Evolutionary conservation across 2,329 filamentous ascomycete genomes (phyloP).

Genomic region (Talaromyces amestolkiae): DNA sequence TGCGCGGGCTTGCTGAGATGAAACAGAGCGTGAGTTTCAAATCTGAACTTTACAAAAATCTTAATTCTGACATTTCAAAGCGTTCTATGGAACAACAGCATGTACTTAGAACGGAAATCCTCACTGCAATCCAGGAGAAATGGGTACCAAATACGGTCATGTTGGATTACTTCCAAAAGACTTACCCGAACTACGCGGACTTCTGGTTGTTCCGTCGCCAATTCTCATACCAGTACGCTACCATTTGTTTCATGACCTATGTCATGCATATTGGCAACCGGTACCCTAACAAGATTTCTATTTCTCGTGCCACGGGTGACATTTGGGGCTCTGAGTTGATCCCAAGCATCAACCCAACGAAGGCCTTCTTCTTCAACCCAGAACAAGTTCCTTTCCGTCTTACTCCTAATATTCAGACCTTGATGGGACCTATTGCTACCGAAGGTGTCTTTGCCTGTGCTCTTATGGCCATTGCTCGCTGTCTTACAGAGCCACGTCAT

Average conservation of each 20-base stretch:
- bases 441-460: slow-evolving; percentile 95
- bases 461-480: slow-evolving; percentile 93
- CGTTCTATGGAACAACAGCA: slow-evolving; percentile 63
- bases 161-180: slow-evolving; percentile 83
- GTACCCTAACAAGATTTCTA: slow-evolving; percentile 92
- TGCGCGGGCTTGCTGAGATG: slow-evolving; percentile 70
- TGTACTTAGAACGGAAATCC: slow-evolving; percentile 81
- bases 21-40: slow-evolving; percentile 54
- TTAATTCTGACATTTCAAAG: slow-evolving; percentile 33
- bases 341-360: slow-evolving; percentile 77
- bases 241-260: slow-evolving; percentile 97
- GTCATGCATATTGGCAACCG: slow-evolving; percentile 96
- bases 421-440: slow-evolving; percentile 93
- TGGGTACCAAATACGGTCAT: slow-evolving; percentile 81
- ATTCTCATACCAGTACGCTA: slow-evolving; percentile 92
- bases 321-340: slow-evolving; percentile 96
- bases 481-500: slow-evolving; percentile 74
- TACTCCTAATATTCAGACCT: slow-evolving; percentile 89
- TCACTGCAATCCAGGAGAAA: slow-evolving; percentile 88
- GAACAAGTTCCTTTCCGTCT: slow-evolving; percentile 96
- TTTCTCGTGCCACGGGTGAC: slow-evolving; percentile 81
- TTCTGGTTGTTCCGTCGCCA: slow-evolving; percentile 99
- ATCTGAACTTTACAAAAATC: neutral
- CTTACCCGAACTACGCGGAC: slow-evolving; percentile 84
- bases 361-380: slow-evolving; percentile 89